These are phyloP conservation scores for Leccinum fibrillosum DNA, from an alignment of 768 basidiomycete species.

Conservation along the genomic window DNA sequence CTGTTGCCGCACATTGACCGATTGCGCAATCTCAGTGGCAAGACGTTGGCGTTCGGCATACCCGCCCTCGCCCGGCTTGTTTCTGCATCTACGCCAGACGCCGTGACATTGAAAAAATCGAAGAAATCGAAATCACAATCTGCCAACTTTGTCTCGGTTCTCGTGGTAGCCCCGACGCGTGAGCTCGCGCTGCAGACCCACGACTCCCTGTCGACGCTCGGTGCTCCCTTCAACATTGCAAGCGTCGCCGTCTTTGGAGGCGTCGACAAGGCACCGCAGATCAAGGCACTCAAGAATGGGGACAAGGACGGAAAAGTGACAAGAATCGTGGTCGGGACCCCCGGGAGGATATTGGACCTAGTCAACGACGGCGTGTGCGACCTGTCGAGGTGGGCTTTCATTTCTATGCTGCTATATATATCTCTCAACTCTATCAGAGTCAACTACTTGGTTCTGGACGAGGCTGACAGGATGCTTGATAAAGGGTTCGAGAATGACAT, in stretches of 20 bases:
- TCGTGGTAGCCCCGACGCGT: conserved; percentile 92
- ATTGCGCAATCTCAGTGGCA: conserved; percentile 56
- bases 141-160: conserved; percentile 46
- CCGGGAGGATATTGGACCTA: conserved; percentile 91
- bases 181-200: conserved; percentile 97
- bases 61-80: conserved; percentile 77
- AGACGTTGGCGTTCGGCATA: conserved; percentile 94
- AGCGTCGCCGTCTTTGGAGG: conserved; percentile 93
- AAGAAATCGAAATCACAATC: conserved; percentile 25
- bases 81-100: conserved; percentile 24
- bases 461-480: conserved; percentile 98
- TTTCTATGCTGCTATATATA: background rate
- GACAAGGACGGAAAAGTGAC: conserved; percentile 50
- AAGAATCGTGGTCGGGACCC: conserved; percentile 91
- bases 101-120: conserved; percentile 27
- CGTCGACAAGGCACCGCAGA: conserved; percentile 85
- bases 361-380: conserved; percentile 83
- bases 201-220: conserved; percentile 71
- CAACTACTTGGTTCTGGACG: conserved; percentile 89
- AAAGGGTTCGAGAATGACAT: conserved; percentile 99
- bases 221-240: conserved; percentile 68
- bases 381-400: conserved; percentile 58
- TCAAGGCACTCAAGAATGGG: conserved; percentile 58
- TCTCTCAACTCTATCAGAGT: conserved; percentile 50
- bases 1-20: background rate